Evolutionary conservation across 441 rosid genomes (phyloP).

Genomic region (Gossypium schwendimanii): DNA sequence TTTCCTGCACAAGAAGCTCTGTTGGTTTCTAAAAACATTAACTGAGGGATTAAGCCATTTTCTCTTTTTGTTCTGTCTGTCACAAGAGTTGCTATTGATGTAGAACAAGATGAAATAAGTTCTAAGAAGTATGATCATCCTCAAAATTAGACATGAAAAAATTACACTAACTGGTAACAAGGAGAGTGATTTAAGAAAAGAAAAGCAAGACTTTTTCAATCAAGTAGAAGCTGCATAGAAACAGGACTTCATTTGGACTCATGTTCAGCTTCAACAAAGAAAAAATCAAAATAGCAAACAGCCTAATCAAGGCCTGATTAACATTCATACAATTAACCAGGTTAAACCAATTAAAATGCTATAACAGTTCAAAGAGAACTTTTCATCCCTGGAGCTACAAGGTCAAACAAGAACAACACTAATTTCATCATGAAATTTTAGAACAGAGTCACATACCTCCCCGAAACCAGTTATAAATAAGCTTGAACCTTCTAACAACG

Average conservation of each 20-base stretch:
- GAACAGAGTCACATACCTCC: conserved; percentile 46
- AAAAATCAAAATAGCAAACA: not conserved
- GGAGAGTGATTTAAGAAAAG: not conserved
- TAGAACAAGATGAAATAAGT: not conserved
- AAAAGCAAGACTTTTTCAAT: not conserved
- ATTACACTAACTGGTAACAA: not conserved
- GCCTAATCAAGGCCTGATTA: not conserved
- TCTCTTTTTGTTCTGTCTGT: not conserved
- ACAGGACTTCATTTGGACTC: not conserved
- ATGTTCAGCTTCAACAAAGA: not conserved
- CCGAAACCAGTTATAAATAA: conserved; percentile 66
- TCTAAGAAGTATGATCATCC: not conserved
- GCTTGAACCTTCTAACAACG: conserved; percentile 75
- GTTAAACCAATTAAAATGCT: not conserved
- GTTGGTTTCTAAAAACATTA: not conserved
- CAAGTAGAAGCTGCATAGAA: not conserved
- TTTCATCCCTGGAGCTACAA: not conserved
- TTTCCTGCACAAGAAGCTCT: conserved; percentile 47
- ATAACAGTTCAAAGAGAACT: not conserved
- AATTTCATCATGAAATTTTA: not conserved
- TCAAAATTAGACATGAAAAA: not conserved
- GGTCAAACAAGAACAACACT: not conserved
- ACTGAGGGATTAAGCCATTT: not conserved
- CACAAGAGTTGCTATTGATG: not conserved
- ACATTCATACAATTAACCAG: not conserved